Percentiles rank a stretch among this genome's conserved stretches.
These are phyloP conservation scores for Ammopiptanthus mongolicus DNA, from an alignment of 306 rosid species.

Conservation along the genomic window DNA sequence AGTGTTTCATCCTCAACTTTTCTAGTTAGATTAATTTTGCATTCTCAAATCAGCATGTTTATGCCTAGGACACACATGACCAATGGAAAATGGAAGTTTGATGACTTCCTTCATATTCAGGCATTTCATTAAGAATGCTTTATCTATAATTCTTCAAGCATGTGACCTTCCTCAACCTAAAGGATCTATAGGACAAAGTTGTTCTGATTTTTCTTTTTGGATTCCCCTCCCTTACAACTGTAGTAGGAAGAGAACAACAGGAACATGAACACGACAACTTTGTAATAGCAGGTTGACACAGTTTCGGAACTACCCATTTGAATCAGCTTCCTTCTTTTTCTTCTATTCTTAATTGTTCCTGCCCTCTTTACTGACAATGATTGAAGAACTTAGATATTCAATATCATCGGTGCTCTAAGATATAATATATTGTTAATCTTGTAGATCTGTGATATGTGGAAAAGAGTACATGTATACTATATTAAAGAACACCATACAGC, in stretches of 20 bases:
- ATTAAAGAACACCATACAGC: no score
- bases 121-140: constrained; percentile 11
- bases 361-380: not conserved
- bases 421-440: not conserved
- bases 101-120: not conserved
- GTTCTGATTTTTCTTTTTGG: not conserved
- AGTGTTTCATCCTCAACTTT: not conserved
- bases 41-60: not conserved
- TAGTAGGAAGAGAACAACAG: constrained; percentile 9
- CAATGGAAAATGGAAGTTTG: not conserved
- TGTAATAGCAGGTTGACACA: not conserved
- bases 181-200: constrained; percentile 9
- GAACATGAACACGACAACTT: not conserved
- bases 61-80: not conserved
- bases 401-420: not conserved
- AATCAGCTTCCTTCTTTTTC: not conserved
- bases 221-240: constrained; percentile 1
- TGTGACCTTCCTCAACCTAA: not conserved
- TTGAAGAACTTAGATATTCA: not conserved
- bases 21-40: not conserved
- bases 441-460: no score
- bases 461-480: no score
- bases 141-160: not conserved
- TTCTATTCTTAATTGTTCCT: not conserved
- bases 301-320: not conserved